Evolutionary conservation across 768 basidiomycete species (phyloP), one percentile per base, ranked within the genome.

Genomic region (Trametes elegans): DNA sequence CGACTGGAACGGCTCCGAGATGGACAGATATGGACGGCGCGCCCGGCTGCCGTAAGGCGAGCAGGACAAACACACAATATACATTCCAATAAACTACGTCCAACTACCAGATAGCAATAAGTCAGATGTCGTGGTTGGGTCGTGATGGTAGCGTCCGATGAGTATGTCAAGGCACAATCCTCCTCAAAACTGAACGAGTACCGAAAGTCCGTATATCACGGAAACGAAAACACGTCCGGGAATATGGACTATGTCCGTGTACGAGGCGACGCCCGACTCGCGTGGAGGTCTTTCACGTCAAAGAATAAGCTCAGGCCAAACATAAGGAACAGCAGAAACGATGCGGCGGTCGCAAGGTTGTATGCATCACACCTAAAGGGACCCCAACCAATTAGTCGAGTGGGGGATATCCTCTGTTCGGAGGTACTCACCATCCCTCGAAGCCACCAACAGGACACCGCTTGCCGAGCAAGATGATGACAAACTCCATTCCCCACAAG

Each of bases 321-420:
- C 1, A 76, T 67, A 36, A 87, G 62, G 49, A 73, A 76, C 13
- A 87, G 68, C 32, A 89, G 58, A 64, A 82, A 87, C 5, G 84
- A 76, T 24, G 79, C 76, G 13, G 87, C 85, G 1, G 80, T 76
- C 5, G 84, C 85, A 11, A 82, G 71, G 64, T 87, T 88, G 68
- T 85, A 89, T 7, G 82, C 83, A 60, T 81, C 82, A 67, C 87
- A 87, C 86, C 86, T 86, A 55, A n/a, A 32, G 59, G 14, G 16
- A 13, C 34, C 49, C 21, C 11, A 29, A 21, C 6, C 14, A 27
- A 8, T 41, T 24, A 58, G 24, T 62, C 62, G 24, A 49, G 26
- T 14, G 3, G n/a, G n/a, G 35, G 24, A 21, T 3, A 28, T n/a
- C 32, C n/a, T 27, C 26, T 18, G 23, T 32, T 14, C 39, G 49